Percentiles rank a stretch among this genome's conserved stretches.
These are phyloP conservation scores for Cenococcum geophilum DNA, from an alignment of 495 filamentous ascomycete genomes.

Conservation along the genomic window DNA sequence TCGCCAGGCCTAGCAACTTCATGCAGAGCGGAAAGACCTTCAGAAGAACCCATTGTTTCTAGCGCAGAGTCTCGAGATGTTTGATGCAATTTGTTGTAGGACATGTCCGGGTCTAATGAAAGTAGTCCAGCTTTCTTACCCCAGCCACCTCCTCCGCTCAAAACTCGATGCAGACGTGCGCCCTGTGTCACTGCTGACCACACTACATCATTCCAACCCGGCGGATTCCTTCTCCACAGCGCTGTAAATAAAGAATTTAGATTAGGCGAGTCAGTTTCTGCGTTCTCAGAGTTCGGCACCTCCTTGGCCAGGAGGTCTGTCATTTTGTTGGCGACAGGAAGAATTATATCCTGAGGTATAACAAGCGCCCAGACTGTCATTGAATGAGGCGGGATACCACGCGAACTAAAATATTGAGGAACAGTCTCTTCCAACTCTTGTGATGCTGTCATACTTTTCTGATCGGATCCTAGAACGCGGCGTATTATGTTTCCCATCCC, in stretches of 20 bases:
- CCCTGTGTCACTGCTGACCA: constrained; percentile 15
- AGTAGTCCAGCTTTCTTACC: constrained; percentile 77
- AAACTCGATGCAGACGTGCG: constrained; percentile 37
- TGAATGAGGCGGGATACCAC: constrained; percentile 43
- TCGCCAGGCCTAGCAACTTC: constrained; percentile 22
- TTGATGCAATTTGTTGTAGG: background rate
- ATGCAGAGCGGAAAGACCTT: constrained; percentile 21
- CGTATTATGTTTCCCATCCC: constrained; percentile 81
- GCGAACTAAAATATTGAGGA: constrained; percentile 49
- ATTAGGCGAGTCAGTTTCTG: background rate
- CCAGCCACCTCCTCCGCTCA: constrained; percentile 90
- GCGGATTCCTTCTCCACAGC: constrained; percentile 18
- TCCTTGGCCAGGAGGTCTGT: too few species aligned
- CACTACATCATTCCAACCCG: constrained; percentile 16
- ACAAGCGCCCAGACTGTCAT: constrained; percentile 76
- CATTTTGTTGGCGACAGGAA: background rate
- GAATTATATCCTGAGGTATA: constrained; percentile 12
- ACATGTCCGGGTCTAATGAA: constrained; percentile 69
- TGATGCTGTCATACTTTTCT: constrained; percentile 58
- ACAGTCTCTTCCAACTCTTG: constrained; percentile 66
- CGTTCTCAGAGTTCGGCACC: background rate
- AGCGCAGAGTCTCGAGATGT: background rate
- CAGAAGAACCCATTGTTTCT: constrained; percentile 1
- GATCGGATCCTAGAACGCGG: constrained; percentile 48
- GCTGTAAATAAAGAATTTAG: constrained; percentile 2